Conservation (phyloP, 2,329 filamentous ascomycete species). For the Epicoccum sorghinum region DNA sequence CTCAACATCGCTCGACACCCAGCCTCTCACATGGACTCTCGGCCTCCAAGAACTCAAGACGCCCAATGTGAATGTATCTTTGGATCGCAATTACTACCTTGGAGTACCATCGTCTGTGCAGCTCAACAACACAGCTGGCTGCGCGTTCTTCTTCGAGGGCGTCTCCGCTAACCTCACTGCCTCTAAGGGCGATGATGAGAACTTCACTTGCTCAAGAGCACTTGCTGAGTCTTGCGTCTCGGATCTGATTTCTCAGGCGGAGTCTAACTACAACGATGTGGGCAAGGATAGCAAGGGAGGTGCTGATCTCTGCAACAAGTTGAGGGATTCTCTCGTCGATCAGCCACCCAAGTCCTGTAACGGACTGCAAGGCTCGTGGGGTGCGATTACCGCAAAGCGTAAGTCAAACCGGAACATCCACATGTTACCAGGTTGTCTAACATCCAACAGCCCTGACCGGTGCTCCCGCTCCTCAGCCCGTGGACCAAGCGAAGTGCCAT, state of each 20-base stretch:
- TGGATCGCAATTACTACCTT: constrained; percentile 15
- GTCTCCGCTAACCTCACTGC: constrained; percentile 2
- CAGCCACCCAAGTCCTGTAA: constrained; percentile 4
- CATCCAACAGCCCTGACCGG: not conserved
- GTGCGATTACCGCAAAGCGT: not conserved
- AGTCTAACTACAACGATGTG: not conserved
- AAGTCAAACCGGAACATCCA: not conserved
- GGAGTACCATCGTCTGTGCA: constrained; percentile 5
- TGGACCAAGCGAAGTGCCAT: not conserved
- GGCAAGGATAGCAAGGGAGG: not conserved
- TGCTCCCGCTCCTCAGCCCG: not conserved
- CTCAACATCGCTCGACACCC: not conserved
- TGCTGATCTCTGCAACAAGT: not conserved
- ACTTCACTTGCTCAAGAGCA: constrained; percentile 1
- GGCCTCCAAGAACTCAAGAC: constrained; percentile 4
- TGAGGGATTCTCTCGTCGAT: constrained; percentile 3
- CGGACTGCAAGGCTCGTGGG: constrained; percentile 2
- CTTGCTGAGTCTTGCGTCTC: constrained; percentile 1
- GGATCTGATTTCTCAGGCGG: constrained; percentile 6
- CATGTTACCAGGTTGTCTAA: not conserved
- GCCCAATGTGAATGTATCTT: not conserved
- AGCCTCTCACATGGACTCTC: constrained; percentile 15
- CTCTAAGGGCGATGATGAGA: not conserved
- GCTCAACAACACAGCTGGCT: constrained; percentile 1
- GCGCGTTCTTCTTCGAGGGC: constrained; percentile 14